Conservation (phyloP, 1,139 yeast genomes). For the Hyphopichia khmerensis region DNA sequence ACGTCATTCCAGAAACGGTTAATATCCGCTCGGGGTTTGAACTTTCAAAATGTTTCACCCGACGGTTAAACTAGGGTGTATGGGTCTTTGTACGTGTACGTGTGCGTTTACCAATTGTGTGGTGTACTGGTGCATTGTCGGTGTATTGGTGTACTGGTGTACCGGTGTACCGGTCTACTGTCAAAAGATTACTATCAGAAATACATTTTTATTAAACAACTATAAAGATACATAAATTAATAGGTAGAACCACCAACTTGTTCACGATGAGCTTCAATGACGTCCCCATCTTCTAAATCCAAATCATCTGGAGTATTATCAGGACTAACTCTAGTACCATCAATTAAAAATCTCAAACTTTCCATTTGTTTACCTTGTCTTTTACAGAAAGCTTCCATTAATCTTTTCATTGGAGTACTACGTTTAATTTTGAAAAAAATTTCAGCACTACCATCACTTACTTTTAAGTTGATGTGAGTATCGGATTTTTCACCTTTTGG, state of each 20-base stretch:
- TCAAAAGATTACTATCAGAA: too few species aligned
- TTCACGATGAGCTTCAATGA: slow-evolving; percentile 97
- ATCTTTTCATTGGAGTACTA: slow-evolving; percentile 87
- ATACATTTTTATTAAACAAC: too few species aligned
- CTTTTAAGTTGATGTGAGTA: slow-evolving; percentile 87
- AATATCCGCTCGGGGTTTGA: too few species aligned
- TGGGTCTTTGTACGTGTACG: too few species aligned
- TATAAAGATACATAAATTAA: too few species aligned
- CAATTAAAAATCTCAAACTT: slow-evolving; percentile 84
- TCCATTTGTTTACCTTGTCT: slow-evolving; percentile 90
- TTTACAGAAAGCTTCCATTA: slow-evolving; percentile 97
- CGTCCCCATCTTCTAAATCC: slow-evolving; percentile 93
- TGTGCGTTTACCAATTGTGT: too few species aligned
- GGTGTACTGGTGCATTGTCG: too few species aligned
- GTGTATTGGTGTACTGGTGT: too few species aligned
- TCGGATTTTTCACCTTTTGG: slow-evolving; percentile 63
- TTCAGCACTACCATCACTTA: slow-evolving; percentile 89
- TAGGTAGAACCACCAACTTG: slow-evolving; percentile 69
- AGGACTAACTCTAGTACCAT: slow-evolving; percentile 86
- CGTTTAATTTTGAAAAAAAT: slow-evolving; percentile 94
- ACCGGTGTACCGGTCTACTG: too few species aligned
- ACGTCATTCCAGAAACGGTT: too few species aligned
- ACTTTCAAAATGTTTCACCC: too few species aligned
- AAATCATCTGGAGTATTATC: slow-evolving; percentile 90
- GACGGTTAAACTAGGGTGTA: too few species aligned